Conservation (phyloP, 1,284 basidiomycete species). For the Irpex rosettiformis region DNA sequence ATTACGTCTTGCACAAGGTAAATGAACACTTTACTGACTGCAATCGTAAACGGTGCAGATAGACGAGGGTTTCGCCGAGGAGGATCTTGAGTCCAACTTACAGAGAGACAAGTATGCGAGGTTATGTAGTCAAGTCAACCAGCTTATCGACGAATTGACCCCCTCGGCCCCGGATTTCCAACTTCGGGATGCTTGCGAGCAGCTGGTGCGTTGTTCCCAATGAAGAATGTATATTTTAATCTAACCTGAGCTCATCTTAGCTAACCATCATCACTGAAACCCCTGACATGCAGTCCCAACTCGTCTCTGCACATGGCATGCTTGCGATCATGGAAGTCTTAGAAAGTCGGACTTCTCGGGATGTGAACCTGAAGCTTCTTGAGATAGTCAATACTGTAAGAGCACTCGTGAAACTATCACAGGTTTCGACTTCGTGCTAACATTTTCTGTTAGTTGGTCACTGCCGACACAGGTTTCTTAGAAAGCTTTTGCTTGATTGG, state of each 20-base stretch:
- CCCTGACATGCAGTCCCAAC: slow-evolving; percentile 87
- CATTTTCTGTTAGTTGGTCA: slow-evolving; percentile 68
- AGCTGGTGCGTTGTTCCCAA: slow-evolving; percentile 59
- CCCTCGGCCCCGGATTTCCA: slow-evolving; percentile 79
- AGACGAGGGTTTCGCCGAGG: slow-evolving; percentile 86
- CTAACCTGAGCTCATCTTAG: slow-evolving; percentile 37
- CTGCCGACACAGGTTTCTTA: slow-evolving; percentile 78
- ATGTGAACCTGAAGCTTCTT: slow-evolving; percentile 81
- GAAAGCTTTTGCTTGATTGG: slow-evolving; percentile 96
- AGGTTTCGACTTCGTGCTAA: slow-evolving; percentile 1
- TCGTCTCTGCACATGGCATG: slow-evolving; percentile 92
- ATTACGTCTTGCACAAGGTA: slow-evolving; percentile 6
- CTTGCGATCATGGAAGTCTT: slow-evolving; percentile 91
- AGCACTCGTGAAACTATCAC: background rate
- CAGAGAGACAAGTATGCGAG: slow-evolving; percentile 90
- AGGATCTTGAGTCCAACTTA: slow-evolving; percentile 85
- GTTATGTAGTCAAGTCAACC: slow-evolving; percentile 75
- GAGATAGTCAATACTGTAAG: slow-evolving; percentile 87
- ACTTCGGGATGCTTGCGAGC: slow-evolving; percentile 81
- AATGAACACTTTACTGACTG: slow-evolving; percentile 6
- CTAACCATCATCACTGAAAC: slow-evolving; percentile 75
- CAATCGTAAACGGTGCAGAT: slow-evolving; percentile 46
- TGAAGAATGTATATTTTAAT: background rate
- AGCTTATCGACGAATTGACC: slow-evolving; percentile 83
- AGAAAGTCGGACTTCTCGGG: slow-evolving; percentile 78